Base-by-base conservation (phyloP, 805 yeast species). In the Yarrowia sp. region DNA sequence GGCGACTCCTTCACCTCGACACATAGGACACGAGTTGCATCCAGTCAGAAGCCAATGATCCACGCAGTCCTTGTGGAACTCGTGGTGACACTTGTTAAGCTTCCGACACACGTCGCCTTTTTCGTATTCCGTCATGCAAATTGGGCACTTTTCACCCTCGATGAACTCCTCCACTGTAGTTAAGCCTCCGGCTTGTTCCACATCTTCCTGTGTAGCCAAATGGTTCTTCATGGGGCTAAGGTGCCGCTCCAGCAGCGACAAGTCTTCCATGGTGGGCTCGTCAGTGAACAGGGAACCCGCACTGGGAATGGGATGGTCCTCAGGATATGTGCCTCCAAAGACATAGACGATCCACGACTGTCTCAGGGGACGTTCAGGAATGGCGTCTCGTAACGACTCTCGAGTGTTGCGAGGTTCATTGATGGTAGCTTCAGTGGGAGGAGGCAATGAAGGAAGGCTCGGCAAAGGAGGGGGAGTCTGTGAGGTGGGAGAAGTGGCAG, bases 311-410 rank as follows among this genome's bases (percentile, higher is more conserved):
- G 85, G 85, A 69, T 83, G 85, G 64, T 79, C 73, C 44, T 73
- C 74, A 2, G 82, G 78, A 68, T 82, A 85, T 14, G 81, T 74
- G 43, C 85, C 86, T 0, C 88, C 88, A 75, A 84, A 79, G 8
- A 85, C 86, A 59, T 83, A 83, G 24, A 85, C 82, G n/a, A 84
- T 80, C 89, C 88, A 85, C 1, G 85, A 81, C 30, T 84, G 74
- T 41, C 78, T 76, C 6, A 68, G 40, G 4, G 56, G 44, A 4
- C 56, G 64, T 5, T 61, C 56, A 21, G 56, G 54, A 14, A 35
- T 35, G 12, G 54, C 64, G 5, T 35, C 56, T 26, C 17, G 61
- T 14, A 54, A 24, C 19, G 61, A 17, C 24, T 54, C 61, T 17
- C 35, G 61, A 11, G 61, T 54, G 46, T 54, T 36, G 26, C 61